phyloP scores from a whole-genome alignment of 2,329 filamentous ascomycete species.

The Botrytis hyacinthi region DNA sequence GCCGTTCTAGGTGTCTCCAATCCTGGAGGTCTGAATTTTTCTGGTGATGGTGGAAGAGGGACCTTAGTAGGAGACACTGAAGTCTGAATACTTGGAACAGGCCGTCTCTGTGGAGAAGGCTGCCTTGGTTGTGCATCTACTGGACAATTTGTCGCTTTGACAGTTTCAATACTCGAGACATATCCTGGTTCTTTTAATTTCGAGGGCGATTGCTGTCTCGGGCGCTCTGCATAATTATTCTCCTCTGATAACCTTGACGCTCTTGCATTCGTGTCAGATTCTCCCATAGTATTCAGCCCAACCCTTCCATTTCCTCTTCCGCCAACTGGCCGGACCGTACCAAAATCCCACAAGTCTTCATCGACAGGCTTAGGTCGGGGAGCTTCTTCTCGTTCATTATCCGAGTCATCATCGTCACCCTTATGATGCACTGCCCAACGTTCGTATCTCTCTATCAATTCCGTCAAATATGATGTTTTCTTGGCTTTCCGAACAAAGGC shows the following conservation, averaged over 20 bases:
- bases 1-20: conserved; percentile 50
- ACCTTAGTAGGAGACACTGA: conserved; percentile 55
- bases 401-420: conserved; percentile 64
- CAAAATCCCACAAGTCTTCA: conserved; percentile 98
- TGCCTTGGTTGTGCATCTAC: conserved; percentile 52
- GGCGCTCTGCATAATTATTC: conserved; percentile 53
- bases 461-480: conserved; percentile 93
- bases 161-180: conserved; percentile 47
- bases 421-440: conserved; percentile 84
- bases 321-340: conserved; percentile 81
- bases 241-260: conserved; percentile 52
- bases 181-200: conserved; percentile 47
- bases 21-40: conserved; percentile 43
- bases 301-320: conserved; percentile 60
- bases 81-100: conserved; percentile 41
- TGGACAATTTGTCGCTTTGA: conserved; percentile 49
- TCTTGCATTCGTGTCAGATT: conserved; percentile 76
- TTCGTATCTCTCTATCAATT: conserved; percentile 87
- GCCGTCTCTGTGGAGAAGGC: conserved; percentile 59
- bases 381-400: conserved; percentile 50
- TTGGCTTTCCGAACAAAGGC: conserved; percentile 89
- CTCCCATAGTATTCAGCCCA: conserved; percentile 72
- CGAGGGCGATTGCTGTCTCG: conserved; percentile 50
- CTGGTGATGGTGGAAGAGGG: conserved; percentile 59
- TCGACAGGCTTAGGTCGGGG: conserved; percentile 50